Conservation (phyloP, 441 rosid genomes). For the Populus hybrid region DNA sequence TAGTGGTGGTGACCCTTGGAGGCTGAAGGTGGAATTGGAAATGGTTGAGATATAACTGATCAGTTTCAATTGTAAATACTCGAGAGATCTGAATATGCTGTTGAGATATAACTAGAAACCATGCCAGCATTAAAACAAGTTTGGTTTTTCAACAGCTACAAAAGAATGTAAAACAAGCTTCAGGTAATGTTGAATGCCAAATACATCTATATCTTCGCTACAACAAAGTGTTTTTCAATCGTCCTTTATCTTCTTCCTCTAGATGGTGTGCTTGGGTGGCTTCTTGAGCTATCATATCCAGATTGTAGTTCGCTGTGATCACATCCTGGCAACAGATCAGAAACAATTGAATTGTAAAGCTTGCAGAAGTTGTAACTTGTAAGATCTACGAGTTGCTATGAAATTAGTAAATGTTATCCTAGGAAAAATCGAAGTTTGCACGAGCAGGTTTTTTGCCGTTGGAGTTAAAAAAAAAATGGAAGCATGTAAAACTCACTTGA, state of each 20-base stretch:
- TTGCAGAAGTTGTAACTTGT: neutral
- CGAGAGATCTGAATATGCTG: neutral
- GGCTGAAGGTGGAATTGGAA: neutral
- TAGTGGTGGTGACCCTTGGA: neutral
- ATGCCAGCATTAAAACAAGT: neutral
- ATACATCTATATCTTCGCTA: neutral
- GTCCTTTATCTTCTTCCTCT: conserved; percentile 18
- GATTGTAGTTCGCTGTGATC: conserved; percentile 20
- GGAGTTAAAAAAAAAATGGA: neutral
- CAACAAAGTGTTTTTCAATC: neutral
- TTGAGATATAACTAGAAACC: neutral
- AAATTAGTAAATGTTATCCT: neutral
- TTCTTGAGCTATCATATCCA: conserved; percentile 30
- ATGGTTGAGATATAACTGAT: neutral
- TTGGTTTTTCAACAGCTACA: neutral
- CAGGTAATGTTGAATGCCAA: neutral
- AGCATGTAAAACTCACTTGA: conserved; percentile 26
- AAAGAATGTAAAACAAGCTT: neutral
- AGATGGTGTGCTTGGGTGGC: conserved; percentile 29
- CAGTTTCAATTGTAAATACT: neutral
- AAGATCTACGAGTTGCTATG: neutral
- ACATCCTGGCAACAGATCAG: conserved; percentile 26
- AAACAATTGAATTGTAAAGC: neutral
- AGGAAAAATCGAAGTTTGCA: neutral
- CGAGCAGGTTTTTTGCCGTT: neutral